Conservation (phyloP, 805 yeast genomes). For the Scheffersomyces coipomensis region DNA sequence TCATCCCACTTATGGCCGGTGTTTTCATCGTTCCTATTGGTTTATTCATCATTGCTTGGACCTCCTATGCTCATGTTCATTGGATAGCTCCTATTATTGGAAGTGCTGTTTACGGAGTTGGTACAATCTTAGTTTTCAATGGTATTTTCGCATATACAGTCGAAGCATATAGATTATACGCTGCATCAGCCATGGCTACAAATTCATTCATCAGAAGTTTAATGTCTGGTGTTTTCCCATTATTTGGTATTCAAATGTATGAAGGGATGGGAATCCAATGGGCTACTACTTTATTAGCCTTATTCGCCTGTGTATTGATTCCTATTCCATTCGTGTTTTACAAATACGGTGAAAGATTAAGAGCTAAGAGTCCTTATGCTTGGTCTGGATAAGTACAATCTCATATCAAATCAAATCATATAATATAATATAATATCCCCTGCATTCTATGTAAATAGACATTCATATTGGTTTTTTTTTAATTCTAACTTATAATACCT, state of each 20-base stretch:
- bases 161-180: constrained; percentile 52
- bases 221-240: constrained; percentile 56
- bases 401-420: too few relatives aligned
- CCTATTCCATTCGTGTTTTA: constrained; percentile 58
- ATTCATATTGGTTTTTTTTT: too few relatives aligned
- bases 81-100: constrained; percentile 61
- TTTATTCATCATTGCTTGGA: constrained; percentile 79
- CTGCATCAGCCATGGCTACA: constrained; percentile 63
- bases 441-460: too few relatives aligned
- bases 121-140: constrained; percentile 53
- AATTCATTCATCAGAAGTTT: constrained; percentile 54
- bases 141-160: constrained; percentile 56
- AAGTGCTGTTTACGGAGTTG: constrained; percentile 35
- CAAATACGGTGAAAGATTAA: constrained; percentile 41
- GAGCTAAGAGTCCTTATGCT: constrained; percentile 23
- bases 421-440: too few relatives aligned
- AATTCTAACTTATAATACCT: too few relatives aligned
- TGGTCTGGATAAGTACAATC: too few relatives aligned
- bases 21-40: constrained; percentile 72
- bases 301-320: constrained; percentile 46
- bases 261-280: constrained; percentile 46
- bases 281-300: constrained; percentile 55
- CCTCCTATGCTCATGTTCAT: constrained; percentile 63
- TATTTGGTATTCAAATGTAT: constrained; percentile 52
- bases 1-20: constrained; percentile 68